These are phyloP conservation scores for Metschnikowia reukaufii DNA, from an alignment of 805 yeast genomes.

Conservation along the genomic window DNA sequence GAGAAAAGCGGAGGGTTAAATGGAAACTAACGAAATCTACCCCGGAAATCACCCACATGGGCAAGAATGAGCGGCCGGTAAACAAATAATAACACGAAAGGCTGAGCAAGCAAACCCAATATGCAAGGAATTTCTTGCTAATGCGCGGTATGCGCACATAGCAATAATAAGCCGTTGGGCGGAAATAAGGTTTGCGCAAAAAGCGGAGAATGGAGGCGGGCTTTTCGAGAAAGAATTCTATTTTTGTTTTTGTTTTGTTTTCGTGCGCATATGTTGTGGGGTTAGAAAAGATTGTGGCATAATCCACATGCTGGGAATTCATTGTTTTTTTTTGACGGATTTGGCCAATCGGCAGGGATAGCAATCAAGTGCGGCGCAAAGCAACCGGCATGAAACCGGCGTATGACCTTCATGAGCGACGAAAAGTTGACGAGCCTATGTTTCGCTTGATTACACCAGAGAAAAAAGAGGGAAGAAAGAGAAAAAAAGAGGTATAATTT, in stretches of 20 bases:
- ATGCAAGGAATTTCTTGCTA: background rate
- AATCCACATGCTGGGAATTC: too few relatives aligned
- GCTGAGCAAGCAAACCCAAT: too few relatives aligned
- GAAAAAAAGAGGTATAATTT: too few relatives aligned
- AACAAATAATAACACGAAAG: too few relatives aligned
- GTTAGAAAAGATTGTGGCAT: background rate
- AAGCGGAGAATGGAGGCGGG: background rate
- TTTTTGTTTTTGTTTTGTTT: background rate
- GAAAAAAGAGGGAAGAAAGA: too few relatives aligned
- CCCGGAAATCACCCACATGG: background rate
- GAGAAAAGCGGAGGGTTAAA: too few relatives aligned
- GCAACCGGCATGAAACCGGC: background rate
- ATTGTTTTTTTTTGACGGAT: background rate
- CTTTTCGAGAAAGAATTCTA: background rate
- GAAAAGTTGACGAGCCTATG: too few relatives aligned
- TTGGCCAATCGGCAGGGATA: background rate
- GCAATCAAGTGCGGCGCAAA: conserved; percentile 1
- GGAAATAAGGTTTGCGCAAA: background rate
- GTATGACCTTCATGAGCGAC: background rate
- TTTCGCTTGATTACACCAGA: too few relatives aligned
- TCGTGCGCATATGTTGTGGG: background rate
- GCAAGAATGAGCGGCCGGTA: background rate
- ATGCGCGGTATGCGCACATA: background rate
- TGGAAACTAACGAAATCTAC: too few relatives aligned
- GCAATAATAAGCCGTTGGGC: background rate